Base-by-base conservation (phyloP, 257 asterid genomes). In the Euphrasia confusa region DNA sequence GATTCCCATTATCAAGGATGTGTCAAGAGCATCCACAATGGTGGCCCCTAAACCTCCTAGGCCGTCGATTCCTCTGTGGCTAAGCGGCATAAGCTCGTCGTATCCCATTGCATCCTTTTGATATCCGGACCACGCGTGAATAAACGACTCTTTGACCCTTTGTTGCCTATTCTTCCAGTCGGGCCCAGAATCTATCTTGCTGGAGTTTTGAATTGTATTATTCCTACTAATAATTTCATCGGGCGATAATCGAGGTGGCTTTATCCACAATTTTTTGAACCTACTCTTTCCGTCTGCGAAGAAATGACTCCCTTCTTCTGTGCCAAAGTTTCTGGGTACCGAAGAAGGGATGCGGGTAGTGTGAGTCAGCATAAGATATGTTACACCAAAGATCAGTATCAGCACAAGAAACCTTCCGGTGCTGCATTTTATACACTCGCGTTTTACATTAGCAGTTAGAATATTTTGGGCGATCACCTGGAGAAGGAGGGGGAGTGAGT, bases 11-110 rank as follows among this genome's bases (percentile, higher is more conserved):
- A 87, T 93, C 88, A 89, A 79, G 68, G 97, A 97, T 3, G 99
- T 87, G 81, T 89, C 99, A 58, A 89, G 85, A 68, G 99, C 91
- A 76, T 93, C 99, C 59, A 89, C 87, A 55, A 89, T 13, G 6
- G 99, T 89, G 68, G 97, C 99, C 71, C 99, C 97, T 67, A 93
- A 74, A 70, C 99, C 97, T 69, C 99, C 97, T 71, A 93, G 77
- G 48, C 95, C 91, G 65, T 93, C 90, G 63, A 66, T 53, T 65
- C 99, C 99, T 73, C 78, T 76, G 27, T 64, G 81, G 83, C 95
- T 93, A 63, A 89, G 50, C 53, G 96, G 99, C 96, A 89, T 93
- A 73, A 93, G 95, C 72, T 93, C 97, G 75, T 93, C 97, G 67
- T 83, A 81, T 37, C 97, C 97, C 95, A 87, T 93, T 14, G 96